Conservation (phyloP, 2,329 filamentous ascomycete genomes). For the Fusarium oligoseptatum region DNA sequence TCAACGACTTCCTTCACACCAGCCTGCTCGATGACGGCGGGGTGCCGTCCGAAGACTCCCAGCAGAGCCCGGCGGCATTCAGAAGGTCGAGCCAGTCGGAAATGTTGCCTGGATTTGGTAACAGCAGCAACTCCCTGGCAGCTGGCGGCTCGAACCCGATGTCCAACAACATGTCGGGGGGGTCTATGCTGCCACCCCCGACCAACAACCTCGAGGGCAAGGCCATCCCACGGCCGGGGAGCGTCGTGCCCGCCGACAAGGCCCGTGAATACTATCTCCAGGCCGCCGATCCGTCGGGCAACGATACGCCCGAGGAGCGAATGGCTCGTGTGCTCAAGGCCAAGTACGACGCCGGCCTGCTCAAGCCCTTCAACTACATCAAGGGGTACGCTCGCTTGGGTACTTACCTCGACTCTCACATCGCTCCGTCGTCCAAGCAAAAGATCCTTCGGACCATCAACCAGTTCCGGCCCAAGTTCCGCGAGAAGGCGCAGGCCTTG, state of each 20-base stretch:
- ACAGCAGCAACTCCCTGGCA: constrained; percentile 53
- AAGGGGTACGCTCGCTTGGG: constrained; percentile 93
- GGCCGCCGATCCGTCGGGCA: constrained; percentile 91
- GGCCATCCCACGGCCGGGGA: constrained; percentile 71
- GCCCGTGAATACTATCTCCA: constrained; percentile 96
- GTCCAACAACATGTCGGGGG: constrained; percentile 44
- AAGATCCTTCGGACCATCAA: constrained; percentile 94
- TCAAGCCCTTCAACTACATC: constrained; percentile 98
- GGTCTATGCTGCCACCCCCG: constrained; percentile 64
- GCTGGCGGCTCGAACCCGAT: constrained; percentile 39
- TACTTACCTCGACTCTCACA: constrained; percentile 91
- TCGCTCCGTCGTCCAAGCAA: constrained; percentile 84
- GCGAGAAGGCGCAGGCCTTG: constrained; percentile 91
- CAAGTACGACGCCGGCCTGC: constrained; percentile 94
- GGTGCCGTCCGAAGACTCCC: constrained; percentile 74
- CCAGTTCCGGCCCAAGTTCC: constrained; percentile 93
- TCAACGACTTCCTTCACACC: constrained; percentile 96
- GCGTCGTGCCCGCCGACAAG: constrained; percentile 75
- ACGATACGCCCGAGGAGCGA: constrained; percentile 87
- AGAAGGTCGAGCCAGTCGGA: constrained; percentile 59
- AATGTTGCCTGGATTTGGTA: constrained; percentile 64
- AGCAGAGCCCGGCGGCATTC: constrained; percentile 61
- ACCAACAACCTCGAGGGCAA: constrained; percentile 61
- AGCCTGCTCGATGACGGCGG: constrained; percentile 88
- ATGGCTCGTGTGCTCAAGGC: constrained; percentile 95